Base-by-base conservation (phyloP, 202 grass and related monocot species). In the Schoenoplectus tabernaemontani region DNA sequence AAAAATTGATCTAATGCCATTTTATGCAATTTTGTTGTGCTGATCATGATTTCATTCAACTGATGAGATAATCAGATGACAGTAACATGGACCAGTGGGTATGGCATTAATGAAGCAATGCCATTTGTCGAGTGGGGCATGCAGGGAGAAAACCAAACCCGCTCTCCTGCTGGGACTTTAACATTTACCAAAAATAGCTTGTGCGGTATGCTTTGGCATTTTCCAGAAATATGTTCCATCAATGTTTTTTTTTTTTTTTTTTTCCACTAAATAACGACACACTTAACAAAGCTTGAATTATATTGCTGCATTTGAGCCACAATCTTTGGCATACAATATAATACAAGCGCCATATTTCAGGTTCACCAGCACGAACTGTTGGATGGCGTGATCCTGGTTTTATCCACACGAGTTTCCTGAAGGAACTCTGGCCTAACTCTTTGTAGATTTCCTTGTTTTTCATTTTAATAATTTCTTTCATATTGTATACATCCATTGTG, bases 381-480 rank as follows among this genome's bases (percentile, higher is more conserved):
- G 94, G 94, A n/a, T 97, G 94, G 94, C 91, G 94, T 51, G 87
- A 92, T 59, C 94, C 94, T 9, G 91, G 94, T 1, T 97, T 93
- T 62, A 97, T 93, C 83, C 94, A 97, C 88, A 97, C 89, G 1
- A 90, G 91, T 19, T 97, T 93, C 79, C 22, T 93, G 41, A 77
- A 82, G 46, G 65, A 82, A 8, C 79, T 97, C 22, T 97, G 93
- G 93, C 91, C 93, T 5, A 97, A 93, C 83, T 84, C 85, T 38
- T 83, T 91, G 89, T 96, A 77, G 32, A 73, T 24, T 83, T 58
- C 32, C 22, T 64, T 17, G 28, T 74, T 11, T 80, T 38, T 64
- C 74, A 51, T 78, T 39, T 51, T 33, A 8, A 1, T 82, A n/a
- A 10, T 74, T 50, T 66, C 47, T 78, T 54, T 56, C 46, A 66